A percentile compares a stretch with the other conserved stretches of the same genome.
Evolutionary conservation across 75 land plant species (phyloP).

Genomic region (Isoetes taiwanensis): DNA sequence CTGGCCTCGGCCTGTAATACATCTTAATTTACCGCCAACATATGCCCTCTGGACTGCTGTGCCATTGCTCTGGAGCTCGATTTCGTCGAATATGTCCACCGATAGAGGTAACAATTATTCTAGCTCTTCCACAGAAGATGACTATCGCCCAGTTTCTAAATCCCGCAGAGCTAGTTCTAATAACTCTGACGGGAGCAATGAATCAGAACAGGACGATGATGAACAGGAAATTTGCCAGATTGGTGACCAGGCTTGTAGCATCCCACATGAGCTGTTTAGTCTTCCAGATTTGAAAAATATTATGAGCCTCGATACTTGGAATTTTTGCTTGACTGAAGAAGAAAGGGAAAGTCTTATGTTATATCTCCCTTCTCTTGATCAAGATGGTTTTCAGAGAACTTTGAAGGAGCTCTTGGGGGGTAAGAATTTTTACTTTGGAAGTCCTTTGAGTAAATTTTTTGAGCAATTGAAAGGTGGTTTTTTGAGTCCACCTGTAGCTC

Average conservation of each 20-base stretch:
- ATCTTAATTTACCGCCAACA: no score
- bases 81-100: no score
- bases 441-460: slow-evolving; percentile 19
- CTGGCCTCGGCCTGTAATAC: no score
- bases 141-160: no score
- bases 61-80: no score
- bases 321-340: slow-evolving; percentile 24
- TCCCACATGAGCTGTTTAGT: slow-evolving; percentile 33
- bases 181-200: no score
- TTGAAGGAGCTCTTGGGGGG: slow-evolving; percentile 25
- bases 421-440: slow-evolving; percentile 15
- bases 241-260: slow-evolving; percentile 14
- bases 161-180: no score
- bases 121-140: no score
- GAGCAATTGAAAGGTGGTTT: slow-evolving; percentile 23
- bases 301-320: slow-evolving; percentile 32
- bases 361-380: slow-evolving; percentile 33
- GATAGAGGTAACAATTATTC: no score
- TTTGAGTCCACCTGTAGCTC: slow-evolving; percentile 11
- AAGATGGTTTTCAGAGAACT: slow-evolving; percentile 15
- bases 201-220: slow-evolving; percentile 12
- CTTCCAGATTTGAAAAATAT: slow-evolving; percentile 24
- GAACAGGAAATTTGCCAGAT: slow-evolving; percentile 21
- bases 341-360: slow-evolving; percentile 24
- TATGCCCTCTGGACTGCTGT: no score